Base-by-base conservation (phyloP, 108 stramenopile species). In the Cyclotella choctawhatcheeana region DNA sequence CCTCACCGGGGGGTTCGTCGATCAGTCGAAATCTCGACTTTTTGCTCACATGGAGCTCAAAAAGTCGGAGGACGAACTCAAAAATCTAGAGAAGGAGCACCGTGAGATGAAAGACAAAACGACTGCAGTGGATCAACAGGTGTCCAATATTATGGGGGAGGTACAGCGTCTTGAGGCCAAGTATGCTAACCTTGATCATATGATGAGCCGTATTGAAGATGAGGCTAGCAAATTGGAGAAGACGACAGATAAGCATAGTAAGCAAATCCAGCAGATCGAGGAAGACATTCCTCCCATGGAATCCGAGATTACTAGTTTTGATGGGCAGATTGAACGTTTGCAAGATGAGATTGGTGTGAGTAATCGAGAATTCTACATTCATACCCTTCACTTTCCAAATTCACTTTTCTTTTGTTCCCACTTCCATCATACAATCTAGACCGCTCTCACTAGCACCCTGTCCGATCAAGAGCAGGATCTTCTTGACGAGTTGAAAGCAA, bases 1-100 rank as follows among this genome's bases (percentile, higher is more conserved):
- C 18, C 69, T 99, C 54, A 82, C 93, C 8, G 98, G 98, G 25
- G 98, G 98, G 16, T 97, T 85, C 67, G 83, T 94, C 16, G 96
- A 96, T 68, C 64, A 60, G 5, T 51, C 64, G 7, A 92, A 93
- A 64, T 88, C 86, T 69, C 87, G 89, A 3, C 82, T 95, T 29
- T 71, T 74, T 22, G 91, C 94, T 8, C 84, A 87, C 63, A 55
- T 69, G 16, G 74, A 74, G 14, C 63, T 88, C 69, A 77, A 63
- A 18, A 70, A 51, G 40, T 86, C 95, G 0, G 79, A 89, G 65
- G 78, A 64, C 10, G 69, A 51, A 20, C 64, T 85, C 44, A 79
- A 76, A 51, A 56, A 79, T 32, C 67, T 85, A 7, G 81, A 85
- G 44, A 51, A 54, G 21, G 89, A 86, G 59, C 72, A 81, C 43